Base-by-base conservation (phyloP, 1,284 basidiomycete species). In the Sanghuangporus baumii region DNA sequence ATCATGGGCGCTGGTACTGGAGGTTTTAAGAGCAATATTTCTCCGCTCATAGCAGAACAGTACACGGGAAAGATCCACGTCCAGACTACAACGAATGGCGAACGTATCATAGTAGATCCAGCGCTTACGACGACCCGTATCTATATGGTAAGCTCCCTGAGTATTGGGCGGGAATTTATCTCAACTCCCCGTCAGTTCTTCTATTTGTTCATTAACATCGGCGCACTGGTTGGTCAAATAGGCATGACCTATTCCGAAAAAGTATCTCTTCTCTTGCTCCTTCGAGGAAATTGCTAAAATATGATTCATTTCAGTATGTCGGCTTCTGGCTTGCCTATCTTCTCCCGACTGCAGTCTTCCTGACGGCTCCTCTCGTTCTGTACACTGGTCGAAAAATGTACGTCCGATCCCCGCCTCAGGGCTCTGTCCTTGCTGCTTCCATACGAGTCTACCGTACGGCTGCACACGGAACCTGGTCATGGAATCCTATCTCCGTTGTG, bases 81-180 rank as follows among this genome's bases (percentile, higher is more conserved):
- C 36, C 61, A 70, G 4, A 82, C 79, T 4, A 81, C 80, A 1
- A 81, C 78, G 66, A 76, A 72, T 20, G 92, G 92, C 52, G 89
- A 93, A 73, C 79, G 86, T 37, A 90, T 95, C 59, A 87, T 95
- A 66, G 83, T 94, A 40, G 93, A 95, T 72, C 93, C 93, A 0
- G 72, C 78, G 0, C 69, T 89, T 69, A 95, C 94, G 1, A 80
- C 85, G 3, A 77, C 85, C 8, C 80, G 87, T 59, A 83, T 90
- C 48, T 92, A 89, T 72, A 88, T 90, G 86, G 59, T 51, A 6
- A 47, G 48, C 57, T 12, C 7, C 12, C 48, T 14, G 16, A 37
- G 9, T 37, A 31, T 18, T 59, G n/a, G n/a, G 43, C 16, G 1
- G 43, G 16, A n/a, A 18, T 18, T 46, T 48, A 26, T 54, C 18